Percentiles rank a stretch among this genome's conserved stretches.
phyloP scores from a whole-genome alignment of 2,329 filamentous ascomycete species.

The Beauveria australis region DNA sequence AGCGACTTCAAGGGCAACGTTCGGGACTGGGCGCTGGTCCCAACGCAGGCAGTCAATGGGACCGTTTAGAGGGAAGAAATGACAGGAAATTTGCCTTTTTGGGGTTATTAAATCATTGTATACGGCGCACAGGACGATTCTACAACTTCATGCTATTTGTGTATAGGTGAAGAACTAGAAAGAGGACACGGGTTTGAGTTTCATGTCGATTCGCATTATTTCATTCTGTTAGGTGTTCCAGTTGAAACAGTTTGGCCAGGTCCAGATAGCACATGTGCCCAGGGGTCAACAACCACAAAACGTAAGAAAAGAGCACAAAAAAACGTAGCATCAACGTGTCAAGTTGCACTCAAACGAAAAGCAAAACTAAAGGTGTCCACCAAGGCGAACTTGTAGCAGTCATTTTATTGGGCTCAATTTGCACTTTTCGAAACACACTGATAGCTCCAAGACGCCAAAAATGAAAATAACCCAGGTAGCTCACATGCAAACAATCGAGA shows the following conservation, averaged over 20 bases:
- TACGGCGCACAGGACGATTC: not conserved
- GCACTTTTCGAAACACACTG: not conserved
- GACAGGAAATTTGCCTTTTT: not conserved
- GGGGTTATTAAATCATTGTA: not conserved
- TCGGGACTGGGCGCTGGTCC: conserved; percentile 58
- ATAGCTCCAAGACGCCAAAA: conserved; percentile 1
- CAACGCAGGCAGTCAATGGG: conserved; percentile 33
- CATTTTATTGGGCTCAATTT: not conserved
- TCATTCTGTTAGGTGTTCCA: not conserved
- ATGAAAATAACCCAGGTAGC: not conserved
- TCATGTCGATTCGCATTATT: not conserved
- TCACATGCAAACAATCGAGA: not conserved
- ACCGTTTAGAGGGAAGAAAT: conserved; percentile 9
- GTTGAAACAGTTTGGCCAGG: not conserved
- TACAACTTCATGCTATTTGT: not conserved
- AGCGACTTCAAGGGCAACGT: conserved; percentile 95
- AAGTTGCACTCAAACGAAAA: not conserved
- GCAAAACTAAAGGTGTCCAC: not conserved
- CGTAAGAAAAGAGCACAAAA: not conserved
- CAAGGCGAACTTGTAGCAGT: not conserved
- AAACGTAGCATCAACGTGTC: not conserved
- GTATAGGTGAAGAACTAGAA: not conserved
- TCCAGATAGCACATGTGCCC: no score
- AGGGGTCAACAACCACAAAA: not conserved
- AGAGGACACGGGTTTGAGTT: not conserved